Base-by-base conservation (phyloP, 331 rosid species). In the Pyracantha coccinea region DNA sequence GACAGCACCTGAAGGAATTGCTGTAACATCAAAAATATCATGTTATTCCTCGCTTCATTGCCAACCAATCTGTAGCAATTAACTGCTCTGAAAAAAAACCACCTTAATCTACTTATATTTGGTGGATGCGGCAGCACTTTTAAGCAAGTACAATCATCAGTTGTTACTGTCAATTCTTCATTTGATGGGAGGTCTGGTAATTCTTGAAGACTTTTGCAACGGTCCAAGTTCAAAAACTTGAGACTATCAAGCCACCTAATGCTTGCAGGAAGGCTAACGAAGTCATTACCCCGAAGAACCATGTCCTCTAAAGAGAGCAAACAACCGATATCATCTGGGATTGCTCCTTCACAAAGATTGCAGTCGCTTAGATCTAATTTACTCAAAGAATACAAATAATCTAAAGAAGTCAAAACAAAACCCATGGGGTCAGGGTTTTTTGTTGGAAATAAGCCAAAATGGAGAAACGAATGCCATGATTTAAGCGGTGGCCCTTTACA, bases 71-170 rank as follows among this genome's bases (percentile, higher is more conserved):
- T 44, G 57, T 21, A 68, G 29, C 72, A 14, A 68, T 68, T 53
- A 9, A 53, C 24, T 17, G 59, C n/a, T 17, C n/a, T 17, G 24
- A 17, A 53, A 3, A 16, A 17, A 53, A 17, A 53, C 21, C 55
- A 16, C 19, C 55, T 14, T 5, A 53, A 19, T 14, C 35, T 68
- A 7, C 58, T 15, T 32, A 68, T 15, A n/a, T 23, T 68, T 24
- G 72, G 72, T 68, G 72, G 72, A 68, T 68, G 58, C 1, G 72
- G 58, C 7, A 68, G 25, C 32, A 68, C 25, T 68, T 68, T n/a
- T 24, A 68, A 23, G 8, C 8, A 44, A 44, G 38, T 44, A 24
- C 58, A 68, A 44, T 15, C 35, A 0, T 68, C 58, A 3, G 58
- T 14, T 14, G 7, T 44, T 45, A 68, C 47, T 20, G 4, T 35